phyloP scores from a whole-genome alignment of 768 basidiomycete genomes.

The Suillus subalutaceus region DNA sequence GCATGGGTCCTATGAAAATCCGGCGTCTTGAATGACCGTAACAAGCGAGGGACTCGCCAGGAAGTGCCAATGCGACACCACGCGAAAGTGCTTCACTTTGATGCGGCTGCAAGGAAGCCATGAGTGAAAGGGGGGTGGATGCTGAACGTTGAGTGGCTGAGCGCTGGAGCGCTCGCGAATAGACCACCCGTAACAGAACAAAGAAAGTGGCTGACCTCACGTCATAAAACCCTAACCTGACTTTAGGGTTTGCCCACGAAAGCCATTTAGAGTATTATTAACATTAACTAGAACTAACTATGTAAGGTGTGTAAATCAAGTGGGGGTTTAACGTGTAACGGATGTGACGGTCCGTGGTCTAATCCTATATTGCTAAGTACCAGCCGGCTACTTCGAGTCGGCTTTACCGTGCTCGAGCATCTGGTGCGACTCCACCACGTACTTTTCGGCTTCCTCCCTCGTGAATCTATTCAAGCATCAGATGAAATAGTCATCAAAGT shows the following conservation, averaged over 20 bases:
- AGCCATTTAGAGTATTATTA: background rate
- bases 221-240: conserved; percentile 29
- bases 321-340: conserved; percentile 6
- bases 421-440: conserved; percentile 62
- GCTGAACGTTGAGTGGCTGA: background rate
- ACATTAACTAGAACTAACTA: background rate
- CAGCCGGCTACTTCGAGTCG: conserved; percentile 31
- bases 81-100: background rate
- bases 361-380: conserved; percentile 1
- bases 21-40: conserved; percentile 46
- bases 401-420: conserved; percentile 37
- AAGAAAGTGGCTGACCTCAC: background rate
- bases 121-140: background rate
- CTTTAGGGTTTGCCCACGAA: conserved; percentile 5
- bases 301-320: background rate
- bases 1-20: conserved; percentile 78
- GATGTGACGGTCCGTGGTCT: conserved; percentile 6
- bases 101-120: background rate
- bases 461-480: conserved; percentile 53
- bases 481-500: conserved; percentile 6
- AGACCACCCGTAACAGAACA: background rate
- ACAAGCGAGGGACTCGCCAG: conserved; percentile 5
- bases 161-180: background rate
- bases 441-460: conserved; percentile 65
- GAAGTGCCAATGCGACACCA: background rate